These are phyloP conservation scores for Zea luxurians DNA, from an alignment of 176 grass and related monocot species.

Conservation along the genomic window DNA sequence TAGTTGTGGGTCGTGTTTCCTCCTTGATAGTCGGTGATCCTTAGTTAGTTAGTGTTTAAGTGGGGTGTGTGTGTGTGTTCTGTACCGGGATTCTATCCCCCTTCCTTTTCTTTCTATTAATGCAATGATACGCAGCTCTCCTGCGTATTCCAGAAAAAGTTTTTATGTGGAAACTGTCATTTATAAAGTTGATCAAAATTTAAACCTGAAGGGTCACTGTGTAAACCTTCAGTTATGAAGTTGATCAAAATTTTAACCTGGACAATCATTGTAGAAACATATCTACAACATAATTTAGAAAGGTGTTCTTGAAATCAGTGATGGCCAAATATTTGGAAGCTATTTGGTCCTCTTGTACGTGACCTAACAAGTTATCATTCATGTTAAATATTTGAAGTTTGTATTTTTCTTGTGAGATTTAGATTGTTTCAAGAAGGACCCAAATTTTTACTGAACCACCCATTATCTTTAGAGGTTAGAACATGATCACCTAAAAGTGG, in stretches of 20 bases:
- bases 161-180: background rate
- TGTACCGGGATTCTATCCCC: too few relatives aligned
- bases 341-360: background rate
- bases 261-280: background rate
- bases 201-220: background rate
- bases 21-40: too few relatives aligned
- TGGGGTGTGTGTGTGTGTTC: too few relatives aligned
- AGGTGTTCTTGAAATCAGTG: background rate
- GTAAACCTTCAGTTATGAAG: background rate
- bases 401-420: background rate
- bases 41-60: too few relatives aligned
- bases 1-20: too few relatives aligned
- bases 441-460: background rate
- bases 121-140: too few relatives aligned
- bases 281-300: background rate
- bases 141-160: too few relatives aligned
- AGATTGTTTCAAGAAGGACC: background rate
- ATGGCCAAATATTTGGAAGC: background rate
- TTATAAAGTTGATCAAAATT: background rate
- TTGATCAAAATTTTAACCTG: constrained; percentile 8
- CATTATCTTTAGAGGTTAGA: background rate
- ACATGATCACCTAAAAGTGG: background rate
- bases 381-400: background rate
- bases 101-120: too few relatives aligned
- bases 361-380: background rate